Evolutionary conservation across 352 stramenopile species (phyloP).

Genomic region (Globisporangium parvum): DNA sequence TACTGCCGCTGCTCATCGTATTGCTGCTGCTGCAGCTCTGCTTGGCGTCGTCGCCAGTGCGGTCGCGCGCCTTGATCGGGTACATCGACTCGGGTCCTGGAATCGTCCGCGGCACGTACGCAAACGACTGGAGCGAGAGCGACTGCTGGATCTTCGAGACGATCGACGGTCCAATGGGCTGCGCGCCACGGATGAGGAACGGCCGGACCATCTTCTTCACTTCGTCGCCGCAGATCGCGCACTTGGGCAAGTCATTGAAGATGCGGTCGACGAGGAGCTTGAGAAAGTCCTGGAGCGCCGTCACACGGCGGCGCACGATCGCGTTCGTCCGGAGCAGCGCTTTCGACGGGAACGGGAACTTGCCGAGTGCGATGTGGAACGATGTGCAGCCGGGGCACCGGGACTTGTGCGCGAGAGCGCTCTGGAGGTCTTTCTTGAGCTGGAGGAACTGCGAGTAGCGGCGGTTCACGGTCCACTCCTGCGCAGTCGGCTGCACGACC

Average conservation of each 20-base stretch:
- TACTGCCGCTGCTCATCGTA: conserved; percentile 9
- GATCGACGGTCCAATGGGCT: conserved; percentile 67
- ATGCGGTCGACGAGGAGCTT: conserved; percentile 60
- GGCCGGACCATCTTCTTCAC: conserved; percentile 66
- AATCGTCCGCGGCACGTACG: conserved; percentile 38
- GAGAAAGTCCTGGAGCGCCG: conserved; percentile 63
- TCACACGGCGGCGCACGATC: conserved; percentile 61
- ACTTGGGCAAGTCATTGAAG: conserved; percentile 77
- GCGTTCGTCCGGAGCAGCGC: conserved; percentile 64
- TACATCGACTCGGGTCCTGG: conserved; percentile 1
- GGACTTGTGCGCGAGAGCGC: conserved; percentile 28
- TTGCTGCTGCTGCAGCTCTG: conserved; percentile 3
- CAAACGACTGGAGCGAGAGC: conserved; percentile 62
- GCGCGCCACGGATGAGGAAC: conserved; percentile 72
- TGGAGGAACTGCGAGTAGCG: conserved; percentile 85
- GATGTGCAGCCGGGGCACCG: conserved; percentile 58
- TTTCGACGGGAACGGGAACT: conserved; percentile 66
- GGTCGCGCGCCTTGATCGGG: not conserved
- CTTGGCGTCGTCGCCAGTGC: not conserved
- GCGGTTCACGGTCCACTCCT: conserved; percentile 83
- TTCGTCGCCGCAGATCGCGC: conserved; percentile 55
- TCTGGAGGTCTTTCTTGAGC: conserved; percentile 62
- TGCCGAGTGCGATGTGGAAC: conserved; percentile 52
- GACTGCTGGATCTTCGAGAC: conserved; percentile 68
- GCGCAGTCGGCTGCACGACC: conserved; percentile 63